Conservation (phyloP, 208 protist genomes). For the Acanthamoeba royreba region DNA sequence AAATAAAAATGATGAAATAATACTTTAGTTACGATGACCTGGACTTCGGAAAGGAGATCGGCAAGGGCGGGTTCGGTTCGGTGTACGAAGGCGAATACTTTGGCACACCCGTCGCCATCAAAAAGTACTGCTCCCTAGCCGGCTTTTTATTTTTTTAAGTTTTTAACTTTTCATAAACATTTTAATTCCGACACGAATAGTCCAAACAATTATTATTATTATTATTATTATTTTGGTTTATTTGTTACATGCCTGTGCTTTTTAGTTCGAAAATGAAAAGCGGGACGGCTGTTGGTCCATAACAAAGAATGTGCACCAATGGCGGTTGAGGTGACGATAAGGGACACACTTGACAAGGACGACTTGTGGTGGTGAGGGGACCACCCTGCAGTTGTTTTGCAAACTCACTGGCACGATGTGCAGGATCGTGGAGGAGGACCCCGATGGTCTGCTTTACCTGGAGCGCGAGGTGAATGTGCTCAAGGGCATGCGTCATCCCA, state of each 20-base stretch:
- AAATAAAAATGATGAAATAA: not conserved
- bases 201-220: too few species aligned
- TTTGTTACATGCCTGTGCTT: too few species aligned
- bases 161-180: too few species aligned
- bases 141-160: not conserved
- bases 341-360: too few species aligned
- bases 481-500: conserved; percentile 49
- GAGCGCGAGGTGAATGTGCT: conserved; percentile 46
- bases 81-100: conserved; percentile 46
- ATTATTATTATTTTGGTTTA: too few species aligned
- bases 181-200: too few species aligned
- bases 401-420: not conserved
- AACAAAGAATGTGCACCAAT: too few species aligned
- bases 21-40: conserved; percentile 11
- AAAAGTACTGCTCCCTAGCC: not conserved
- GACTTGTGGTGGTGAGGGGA: too few species aligned
- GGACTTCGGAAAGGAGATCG: conserved; percentile 23
- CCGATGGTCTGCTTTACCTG: conserved; percentile 21
- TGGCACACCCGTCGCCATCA: conserved; percentile 38
- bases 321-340: too few species aligned
- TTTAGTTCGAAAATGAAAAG: too few species aligned
- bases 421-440: conserved; percentile 22
- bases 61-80: conserved; percentile 5
- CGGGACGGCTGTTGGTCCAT: too few species aligned
- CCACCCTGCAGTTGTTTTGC: too few species aligned